Evolutionary conservation across 1,284 basidiomycete genomes (phyloP).

Genomic region (Leccinum pallidistipes): DNA sequence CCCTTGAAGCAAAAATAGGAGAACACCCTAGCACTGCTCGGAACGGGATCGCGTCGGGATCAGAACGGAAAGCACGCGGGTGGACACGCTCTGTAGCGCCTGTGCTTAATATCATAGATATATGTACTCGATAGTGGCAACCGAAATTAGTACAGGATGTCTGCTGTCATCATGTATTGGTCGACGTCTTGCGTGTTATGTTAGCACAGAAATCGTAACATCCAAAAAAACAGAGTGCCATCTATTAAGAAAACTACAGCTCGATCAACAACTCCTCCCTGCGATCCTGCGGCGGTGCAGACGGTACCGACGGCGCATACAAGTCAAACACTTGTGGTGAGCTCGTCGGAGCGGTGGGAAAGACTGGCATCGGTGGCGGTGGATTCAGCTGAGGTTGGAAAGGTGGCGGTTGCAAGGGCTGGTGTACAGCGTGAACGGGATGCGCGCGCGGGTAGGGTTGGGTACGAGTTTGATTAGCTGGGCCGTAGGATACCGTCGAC

Average conservation of each 20-base stretch:
- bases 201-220: not conserved
- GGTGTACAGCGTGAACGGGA: not conserved
- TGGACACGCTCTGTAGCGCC: too few relatives aligned
- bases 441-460: slow-evolving; percentile 6
- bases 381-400: slow-evolving; percentile 8
- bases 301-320: slow-evolving; percentile 47
- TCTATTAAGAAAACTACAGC: slow-evolving; percentile 37
- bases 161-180: too few relatives aligned
- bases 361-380: slow-evolving; percentile 13
- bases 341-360: slow-evolving; percentile 48
- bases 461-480: not conserved
- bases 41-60: too few relatives aligned
- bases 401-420: slow-evolving; percentile 4
- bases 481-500: slow-evolving; percentile 21
- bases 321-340: slow-evolving; percentile 55
- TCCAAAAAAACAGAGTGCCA: not conserved
- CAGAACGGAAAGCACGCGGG: too few relatives aligned
- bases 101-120: too few relatives aligned
- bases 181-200: not conserved
- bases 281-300: slow-evolving; percentile 63
- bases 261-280: slow-evolving; percentile 87
- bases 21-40: slow-evolving; percentile 29
- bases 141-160: too few relatives aligned
- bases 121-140: too few relatives aligned
- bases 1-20: slow-evolving; percentile 52